phyloP scores from a whole-genome alignment of 2,329 filamentous ascomycete species.

The Sclerotinia trifoliorum region DNA sequence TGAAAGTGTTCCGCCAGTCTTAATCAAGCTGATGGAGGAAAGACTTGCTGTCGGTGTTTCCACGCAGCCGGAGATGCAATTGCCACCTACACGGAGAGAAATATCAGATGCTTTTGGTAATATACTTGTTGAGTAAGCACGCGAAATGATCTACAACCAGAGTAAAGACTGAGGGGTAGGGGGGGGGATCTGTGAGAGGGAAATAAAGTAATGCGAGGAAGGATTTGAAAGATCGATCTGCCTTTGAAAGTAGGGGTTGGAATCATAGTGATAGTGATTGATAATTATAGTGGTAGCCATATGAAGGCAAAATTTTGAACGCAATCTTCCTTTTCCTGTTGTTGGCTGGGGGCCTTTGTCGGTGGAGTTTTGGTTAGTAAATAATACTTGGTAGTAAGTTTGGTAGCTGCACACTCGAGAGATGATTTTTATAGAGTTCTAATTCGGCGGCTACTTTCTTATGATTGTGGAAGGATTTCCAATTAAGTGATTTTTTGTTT shows the following conservation, averaged over 20 bases:
- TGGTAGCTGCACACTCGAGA: neutral
- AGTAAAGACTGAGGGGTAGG: neutral
- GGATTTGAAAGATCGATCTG: neutral
- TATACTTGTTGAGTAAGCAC: slow-evolving; percentile 31
- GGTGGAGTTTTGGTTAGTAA: slow-evolving; percentile 2
- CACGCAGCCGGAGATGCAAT: slow-evolving; percentile 29
- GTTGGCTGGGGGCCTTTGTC: neutral
- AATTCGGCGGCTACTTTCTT: neutral
- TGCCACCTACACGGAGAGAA: slow-evolving; percentile 35
- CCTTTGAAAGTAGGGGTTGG: neutral
- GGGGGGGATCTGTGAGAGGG: neutral
- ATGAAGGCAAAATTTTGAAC: neutral
- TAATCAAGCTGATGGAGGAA: slow-evolving; percentile 87
- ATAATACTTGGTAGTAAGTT: neutral
- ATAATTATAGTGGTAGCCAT: neutral
- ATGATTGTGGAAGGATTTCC: neutral
- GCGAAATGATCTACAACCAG: neutral
- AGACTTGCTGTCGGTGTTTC: slow-evolving; percentile 58
- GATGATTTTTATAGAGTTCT: neutral
- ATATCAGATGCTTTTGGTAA: slow-evolving; percentile 40
- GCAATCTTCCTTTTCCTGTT: neutral
- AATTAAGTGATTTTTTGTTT: neutral
- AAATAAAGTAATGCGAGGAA: slow-evolving; percentile 1
- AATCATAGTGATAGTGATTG: neutral
- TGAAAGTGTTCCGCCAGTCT: slow-evolving; percentile 75